phyloP scores from a whole-genome alignment of 1,139 yeast genomes.

The Suhomyces anneliseae region DNA sequence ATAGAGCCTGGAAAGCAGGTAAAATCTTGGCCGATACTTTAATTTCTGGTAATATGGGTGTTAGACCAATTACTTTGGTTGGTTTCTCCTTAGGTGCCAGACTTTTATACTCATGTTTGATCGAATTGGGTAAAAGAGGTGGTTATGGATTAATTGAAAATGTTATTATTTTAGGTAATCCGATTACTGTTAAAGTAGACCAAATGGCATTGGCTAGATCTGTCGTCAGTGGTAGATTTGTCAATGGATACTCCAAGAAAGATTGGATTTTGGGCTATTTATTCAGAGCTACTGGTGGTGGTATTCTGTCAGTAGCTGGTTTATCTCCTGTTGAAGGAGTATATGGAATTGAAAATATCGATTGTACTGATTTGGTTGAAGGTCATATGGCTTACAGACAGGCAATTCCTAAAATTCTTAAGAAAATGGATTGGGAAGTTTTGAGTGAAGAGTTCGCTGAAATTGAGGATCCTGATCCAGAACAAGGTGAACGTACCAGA shows the following conservation, averaged over 20 bases:
- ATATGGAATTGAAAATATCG: constrained; percentile 75
- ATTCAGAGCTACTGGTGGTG: constrained; percentile 95
- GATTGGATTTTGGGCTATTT: constrained; percentile 97
- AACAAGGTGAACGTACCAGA: constrained; percentile 76
- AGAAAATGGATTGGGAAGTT: constrained; percentile 74
- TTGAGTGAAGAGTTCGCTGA: constrained; percentile 90
- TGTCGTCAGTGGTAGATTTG: constrained; percentile 86
- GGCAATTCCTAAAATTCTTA: constrained; percentile 80
- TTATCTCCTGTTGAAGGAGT: constrained; percentile 69
- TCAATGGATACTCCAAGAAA: constrained; percentile 86
- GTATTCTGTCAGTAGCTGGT: constrained; percentile 87
- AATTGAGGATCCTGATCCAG: constrained; percentile 95
- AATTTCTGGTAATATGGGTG: constrained; percentile 84
- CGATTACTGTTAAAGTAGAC: constrained; percentile 76
- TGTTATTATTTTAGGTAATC: constrained; percentile 86
- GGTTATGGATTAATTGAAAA: constrained; percentile 89
- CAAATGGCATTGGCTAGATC: constrained; percentile 79
- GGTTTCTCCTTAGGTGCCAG: constrained; percentile 96
- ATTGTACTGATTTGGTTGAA: constrained; percentile 81
- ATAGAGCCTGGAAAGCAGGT: constrained; percentile 98
- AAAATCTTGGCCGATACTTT: constrained; percentile 87
- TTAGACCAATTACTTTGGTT: constrained; percentile 86
- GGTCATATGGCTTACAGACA: constrained; percentile 98
- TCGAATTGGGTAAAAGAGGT: constrained; percentile 82
- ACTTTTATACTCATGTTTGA: constrained; percentile 83